Evolutionary conservation across 1,284 basidiomycete species (phyloP), one percentile per base, ranked within the genome.

Genomic region (Macrocystidia cucumis): DNA sequence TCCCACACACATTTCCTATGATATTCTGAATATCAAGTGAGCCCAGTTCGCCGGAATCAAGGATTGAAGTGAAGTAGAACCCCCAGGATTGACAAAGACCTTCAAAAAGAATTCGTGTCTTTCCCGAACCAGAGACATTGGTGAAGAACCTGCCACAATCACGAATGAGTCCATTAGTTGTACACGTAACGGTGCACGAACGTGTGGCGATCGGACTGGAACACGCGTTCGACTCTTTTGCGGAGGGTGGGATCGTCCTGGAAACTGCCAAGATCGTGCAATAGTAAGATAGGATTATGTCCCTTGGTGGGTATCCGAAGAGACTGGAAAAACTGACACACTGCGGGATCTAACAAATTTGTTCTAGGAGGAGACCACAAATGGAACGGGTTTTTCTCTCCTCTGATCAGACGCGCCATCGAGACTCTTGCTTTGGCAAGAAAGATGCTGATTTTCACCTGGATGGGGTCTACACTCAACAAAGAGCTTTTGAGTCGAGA

Each of bases 31-130:
- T 49, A 35, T 67, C 63, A 37, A 44, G 53, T 1, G 64, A 65
- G 7, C 62, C 62, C n/a, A 63, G 45, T 21, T 52, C 47, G 37
- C 60, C 62, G 8, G 61, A 57, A 38, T 65, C 60, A 30, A 61
- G 51, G 9, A 54, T 39, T 4, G 62, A 63, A 0, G 62, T 62
- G 39, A 67, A 63, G 42, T 67, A 67, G 38, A 67, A 59, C 2
- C 63, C 64, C 64, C 64, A 67, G 29, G 59, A 46, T 19, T 54
- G 43, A 37, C 62, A 66, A 3, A 66, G 51, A n/a, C 63, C 63
- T 40, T 65, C 63, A 9, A 65, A 44, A 3, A 66, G 45, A 7
- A 67, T 49, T n/a, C 63, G 50, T 3, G 63, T 66, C 41, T 67
- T 67, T 16, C 63, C 63, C 2, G 64, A 65, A 7, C 63, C 63